phyloP scores from a whole-genome alignment of 768 basidiomycete genomes.

The Mycena metata region DNA sequence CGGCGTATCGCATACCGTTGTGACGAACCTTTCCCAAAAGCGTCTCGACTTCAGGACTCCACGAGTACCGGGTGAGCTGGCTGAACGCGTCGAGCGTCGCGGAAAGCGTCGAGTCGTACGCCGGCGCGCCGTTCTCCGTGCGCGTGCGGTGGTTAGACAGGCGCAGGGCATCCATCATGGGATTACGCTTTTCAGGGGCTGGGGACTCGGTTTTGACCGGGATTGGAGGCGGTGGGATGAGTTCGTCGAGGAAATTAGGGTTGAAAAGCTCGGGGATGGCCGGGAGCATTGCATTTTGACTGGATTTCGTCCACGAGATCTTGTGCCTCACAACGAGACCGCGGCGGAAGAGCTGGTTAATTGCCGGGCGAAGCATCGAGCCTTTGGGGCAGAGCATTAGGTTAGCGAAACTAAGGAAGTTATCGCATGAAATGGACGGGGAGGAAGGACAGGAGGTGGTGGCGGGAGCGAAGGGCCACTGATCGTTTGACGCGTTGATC shows the following conservation, averaged over 20 bases:
- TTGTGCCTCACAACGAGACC: neutral
- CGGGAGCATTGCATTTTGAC: conserved; percentile 67
- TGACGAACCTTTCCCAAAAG: conserved; percentile 51
- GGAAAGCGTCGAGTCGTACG: conserved; percentile 65
- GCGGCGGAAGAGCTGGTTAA: neutral
- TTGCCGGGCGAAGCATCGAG: neutral
- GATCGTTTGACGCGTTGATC: no score
- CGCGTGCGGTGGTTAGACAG: conserved; percentile 56
- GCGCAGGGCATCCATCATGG: conserved; percentile 70
- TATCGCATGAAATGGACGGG: no score
- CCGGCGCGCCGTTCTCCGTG: conserved; percentile 66
- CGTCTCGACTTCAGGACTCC: conserved; percentile 43
- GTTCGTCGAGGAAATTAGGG: conserved; percentile 66
- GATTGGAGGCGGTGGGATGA: conserved; percentile 56
- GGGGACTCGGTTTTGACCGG: neutral
- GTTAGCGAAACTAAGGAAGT: no score
- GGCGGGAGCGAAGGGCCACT: no score
- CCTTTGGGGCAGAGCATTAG: neutral
- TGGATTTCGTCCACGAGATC: conserved; percentile 15
- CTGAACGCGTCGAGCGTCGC: conserved; percentile 71
- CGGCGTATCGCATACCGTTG: neutral
- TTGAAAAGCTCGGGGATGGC: conserved; percentile 70
- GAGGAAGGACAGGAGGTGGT: no score
- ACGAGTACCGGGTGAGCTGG: conserved; percentile 47
- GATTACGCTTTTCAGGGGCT: conserved; percentile 44